Percentiles rank a stretch among this genome's conserved stretches.
These are phyloP conservation scores for Silene noctiflora DNA, from an alignment of 179 eudicot genomes.

Conservation along the genomic window DNA sequence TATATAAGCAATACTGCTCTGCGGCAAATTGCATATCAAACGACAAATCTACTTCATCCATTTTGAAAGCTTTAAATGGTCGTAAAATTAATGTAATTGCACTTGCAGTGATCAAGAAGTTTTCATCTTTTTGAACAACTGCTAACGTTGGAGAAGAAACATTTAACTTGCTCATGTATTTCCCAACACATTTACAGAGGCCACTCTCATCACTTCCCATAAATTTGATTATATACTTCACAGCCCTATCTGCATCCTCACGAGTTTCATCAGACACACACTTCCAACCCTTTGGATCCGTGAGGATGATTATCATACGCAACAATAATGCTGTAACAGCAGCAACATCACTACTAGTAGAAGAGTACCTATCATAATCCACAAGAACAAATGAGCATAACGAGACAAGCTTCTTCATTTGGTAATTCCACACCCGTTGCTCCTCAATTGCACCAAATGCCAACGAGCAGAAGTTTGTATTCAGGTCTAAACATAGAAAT, in stretches of 20 bases:
- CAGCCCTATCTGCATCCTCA: slow-evolving; percentile 53
- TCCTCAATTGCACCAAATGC: slow-evolving; percentile 63
- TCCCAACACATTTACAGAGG: slow-evolving; percentile 58
- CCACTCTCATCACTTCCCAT: slow-evolving; percentile 66
- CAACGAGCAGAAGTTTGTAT: slow-evolving; percentile 61
- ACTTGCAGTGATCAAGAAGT: slow-evolving; percentile 77
- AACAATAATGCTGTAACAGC: slow-evolving; percentile 57
- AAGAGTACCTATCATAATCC: slow-evolving; percentile 42
- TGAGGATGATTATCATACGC: slow-evolving; percentile 69
- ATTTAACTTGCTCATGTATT: slow-evolving; percentile 51
- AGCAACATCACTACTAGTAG: slow-evolving; percentile 38
- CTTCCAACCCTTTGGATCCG: slow-evolving; percentile 81
- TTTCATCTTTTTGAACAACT: slow-evolving; percentile 53
- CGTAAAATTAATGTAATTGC: slow-evolving; percentile 71
- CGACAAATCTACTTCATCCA: slow-evolving; percentile 29
- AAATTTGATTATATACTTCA: slow-evolving; percentile 52
- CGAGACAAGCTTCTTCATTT: slow-evolving; percentile 64
- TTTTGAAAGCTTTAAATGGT: slow-evolving; percentile 53
- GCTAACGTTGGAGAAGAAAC: slow-evolving; percentile 39
- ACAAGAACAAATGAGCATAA: slow-evolving; percentile 66
- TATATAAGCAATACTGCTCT: slow-evolving; percentile 56
- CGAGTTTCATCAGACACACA: slow-evolving; percentile 39
- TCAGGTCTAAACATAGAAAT: slow-evolving; percentile 50
- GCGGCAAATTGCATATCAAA: slow-evolving; percentile 48
- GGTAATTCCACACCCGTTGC: slow-evolving; percentile 61